Percentiles rank a stretch among this genome's conserved stretches.
Conservation (phyloP, 345 rosid genomes). For the Salix koriyanagi region DNA sequence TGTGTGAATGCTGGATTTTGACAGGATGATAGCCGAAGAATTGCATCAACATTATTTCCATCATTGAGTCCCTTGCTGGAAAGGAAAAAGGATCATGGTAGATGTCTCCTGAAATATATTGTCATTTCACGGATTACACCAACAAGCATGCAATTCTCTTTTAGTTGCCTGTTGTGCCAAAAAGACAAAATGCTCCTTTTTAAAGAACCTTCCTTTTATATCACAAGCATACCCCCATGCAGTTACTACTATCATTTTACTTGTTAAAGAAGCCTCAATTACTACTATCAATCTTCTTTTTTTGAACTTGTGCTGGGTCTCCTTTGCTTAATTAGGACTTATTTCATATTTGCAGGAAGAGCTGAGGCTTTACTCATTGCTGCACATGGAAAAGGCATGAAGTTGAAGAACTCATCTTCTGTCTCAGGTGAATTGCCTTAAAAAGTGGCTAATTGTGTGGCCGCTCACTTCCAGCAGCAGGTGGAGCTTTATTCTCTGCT, state of each 20-base stretch:
- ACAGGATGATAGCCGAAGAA: constrained; percentile 84
- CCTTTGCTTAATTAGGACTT: neutral
- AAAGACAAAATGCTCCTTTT: neutral
- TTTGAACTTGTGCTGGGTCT: neutral
- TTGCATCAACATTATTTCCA: constrained; percentile 72
- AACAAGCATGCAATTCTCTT: neutral
- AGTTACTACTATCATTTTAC: neutral
- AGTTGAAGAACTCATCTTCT: constrained; percentile 23
- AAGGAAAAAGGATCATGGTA: constrained; percentile 89
- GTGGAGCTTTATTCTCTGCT: neutral
- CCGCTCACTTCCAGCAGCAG: neutral
- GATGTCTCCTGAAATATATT: neutral
- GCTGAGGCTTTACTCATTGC: constrained; percentile 91
- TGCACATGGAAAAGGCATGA: constrained; percentile 62
- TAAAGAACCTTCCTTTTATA: neutral
- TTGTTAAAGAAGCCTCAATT: neutral
- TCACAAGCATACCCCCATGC: neutral
- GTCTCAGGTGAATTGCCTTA: constrained; percentile 1
- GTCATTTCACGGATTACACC: neutral
- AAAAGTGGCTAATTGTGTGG: neutral
- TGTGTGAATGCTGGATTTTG: constrained; percentile 19
- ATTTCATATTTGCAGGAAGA: constrained; percentile 43
- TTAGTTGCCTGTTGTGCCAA: neutral
- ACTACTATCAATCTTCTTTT: neutral
- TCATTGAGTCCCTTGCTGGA: constrained; percentile 50